Evolutionary conservation across 2,329 filamentous ascomycete species (phyloP), one percentile per base, ranked within the genome.

Genomic region (Verticillium zaregamsianum): DNA sequence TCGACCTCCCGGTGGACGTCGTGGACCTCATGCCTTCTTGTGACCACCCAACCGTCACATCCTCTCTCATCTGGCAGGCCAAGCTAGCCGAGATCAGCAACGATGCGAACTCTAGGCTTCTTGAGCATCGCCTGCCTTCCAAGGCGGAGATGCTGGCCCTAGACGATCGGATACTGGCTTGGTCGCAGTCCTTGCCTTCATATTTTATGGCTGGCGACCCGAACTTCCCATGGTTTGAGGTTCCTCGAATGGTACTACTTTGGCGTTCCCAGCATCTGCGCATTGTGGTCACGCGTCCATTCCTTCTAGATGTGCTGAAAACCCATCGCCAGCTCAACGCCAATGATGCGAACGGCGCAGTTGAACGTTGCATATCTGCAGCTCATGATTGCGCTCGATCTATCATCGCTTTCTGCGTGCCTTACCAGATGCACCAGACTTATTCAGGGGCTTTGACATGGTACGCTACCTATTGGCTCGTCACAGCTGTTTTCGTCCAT

Each of bases 351-450:
- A 58, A 45, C 9, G 57, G 45, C 57, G 5, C 45, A 28, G 33
- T 58, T n/a, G 57, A 20, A 23, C 57, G 57, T 25, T 58, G 57
- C 15, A 58, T 58, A 25, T 8, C 57, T 14, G 57, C 57, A 39
- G 57, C 57, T 45, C 57, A 58, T 39, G 57, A 58, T 39, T 58
- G 57, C 35, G 40, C 35, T 23, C 57, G 40, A 28, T 58, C 57
- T n/a, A 45, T 58, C 5, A 45, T 58, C 20, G 20, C 20, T 28
- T 58, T 58, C 35, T 33, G 32, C 32, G 32, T 58, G 14, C 17
- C 32, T 20, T 8, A 40, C 57, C 23, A 14, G n/a, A 14, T 11
- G n/a, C 35, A 40, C 33, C 57, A 33, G 32, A 33, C 32, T 33
- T 58, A 39, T 17, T 39, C 57, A 15, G 57, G 57, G n/a, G 57